Base-by-base conservation (phyloP, 2,329 filamentous ascomycete species). In the Boeremia lycopersici region DNA sequence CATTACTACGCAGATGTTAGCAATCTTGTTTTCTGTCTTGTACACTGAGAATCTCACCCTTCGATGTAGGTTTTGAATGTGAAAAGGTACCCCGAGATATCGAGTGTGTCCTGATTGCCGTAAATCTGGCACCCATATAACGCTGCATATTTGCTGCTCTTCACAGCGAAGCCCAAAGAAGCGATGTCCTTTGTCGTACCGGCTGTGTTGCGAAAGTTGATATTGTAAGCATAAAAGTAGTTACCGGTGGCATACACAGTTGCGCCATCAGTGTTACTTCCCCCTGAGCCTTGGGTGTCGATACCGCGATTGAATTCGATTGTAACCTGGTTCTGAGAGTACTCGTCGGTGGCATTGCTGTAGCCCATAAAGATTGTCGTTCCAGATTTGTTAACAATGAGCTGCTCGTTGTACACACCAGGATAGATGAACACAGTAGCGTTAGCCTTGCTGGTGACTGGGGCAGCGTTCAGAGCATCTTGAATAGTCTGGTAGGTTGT, bases 381-480 rank as follows among this genome's bases (percentile, higher is more conserved):
- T 6, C 76, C 76, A 13, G 73, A 69, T 54, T 73, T 73, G 59
- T 68, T 75, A 40, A 77, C 61, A 11, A 74, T 63, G 17, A 77
- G 61, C 60, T 77, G 71, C 59, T 77, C 76, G 13, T 74, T 61
- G 54, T 77, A 77, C 2, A 67, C 64, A 29, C 76, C 76, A 28
- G 74, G 74, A 50, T 76, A 76, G 52, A 77, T 77, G 58, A 77
- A 77, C 6, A 77, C 69, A 1, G 74, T 77, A 28, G 71, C 64
- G 28, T 71, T 70, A 3, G 38, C 68, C 61, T 74, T 76, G 55
- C 70, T 75, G 1, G 72, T 71, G 9, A 64, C 69, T 4, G 74
- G 72, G 10, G 68, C 64, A 30, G 69, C 73, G 46, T 75, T 62
- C 11, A 77, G 61, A 19, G 73, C 75, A 53, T 62, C 66, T 48